These are phyloP conservation scores for Nidula niveotomentosa DNA, from an alignment of 1,284 basidiomycete species.

Conservation along the genomic window DNA sequence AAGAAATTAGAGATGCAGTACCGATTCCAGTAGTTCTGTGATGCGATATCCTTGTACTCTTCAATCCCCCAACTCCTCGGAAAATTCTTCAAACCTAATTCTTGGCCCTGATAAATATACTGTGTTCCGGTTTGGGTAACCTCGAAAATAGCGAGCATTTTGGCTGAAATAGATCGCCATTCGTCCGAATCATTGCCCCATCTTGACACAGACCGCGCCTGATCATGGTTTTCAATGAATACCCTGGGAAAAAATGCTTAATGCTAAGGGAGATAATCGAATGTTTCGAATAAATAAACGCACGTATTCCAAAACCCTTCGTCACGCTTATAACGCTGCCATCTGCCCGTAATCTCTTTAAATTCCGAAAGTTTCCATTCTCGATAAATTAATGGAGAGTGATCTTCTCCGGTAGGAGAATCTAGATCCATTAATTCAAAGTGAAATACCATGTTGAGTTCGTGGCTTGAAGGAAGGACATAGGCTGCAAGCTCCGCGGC, in stretches of 20 bases:
- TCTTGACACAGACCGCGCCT: conserved; percentile 61
- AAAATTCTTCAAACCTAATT: conserved; percentile 71
- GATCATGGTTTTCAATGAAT: conserved; percentile 72
- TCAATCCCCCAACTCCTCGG: conserved; percentile 67
- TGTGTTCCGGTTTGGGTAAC: conserved; percentile 64
- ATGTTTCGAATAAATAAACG: conserved; percentile 15
- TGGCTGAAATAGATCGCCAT: conserved; percentile 56
- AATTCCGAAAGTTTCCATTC: conserved; percentile 59
- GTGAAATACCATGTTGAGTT: conserved; percentile 71
- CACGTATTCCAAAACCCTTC: conserved; percentile 69
- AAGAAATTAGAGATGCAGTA: conserved; percentile 8
- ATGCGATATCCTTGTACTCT: conserved; percentile 70
- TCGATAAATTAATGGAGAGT: conserved; percentile 37
- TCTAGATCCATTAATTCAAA: conserved; percentile 66
- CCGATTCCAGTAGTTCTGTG: conserved; percentile 46
- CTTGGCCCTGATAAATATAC: conserved; percentile 76
- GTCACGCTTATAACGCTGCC: conserved; percentile 59
- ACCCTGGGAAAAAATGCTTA: conserved; percentile 29
- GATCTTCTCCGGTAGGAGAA: conserved; percentile 28
- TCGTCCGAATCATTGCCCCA: conserved; percentile 61
- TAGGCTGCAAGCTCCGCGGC: conserved; percentile 52
- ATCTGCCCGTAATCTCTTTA: conserved; percentile 53
- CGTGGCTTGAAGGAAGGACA: conserved; percentile 59
- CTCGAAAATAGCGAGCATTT: conserved; percentile 65
- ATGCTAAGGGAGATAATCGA: not conserved